These are phyloP conservation scores for Sextonia rubra DNA, from an alignment of 164 flowering plant genomes.

Conservation along the genomic window DNA sequence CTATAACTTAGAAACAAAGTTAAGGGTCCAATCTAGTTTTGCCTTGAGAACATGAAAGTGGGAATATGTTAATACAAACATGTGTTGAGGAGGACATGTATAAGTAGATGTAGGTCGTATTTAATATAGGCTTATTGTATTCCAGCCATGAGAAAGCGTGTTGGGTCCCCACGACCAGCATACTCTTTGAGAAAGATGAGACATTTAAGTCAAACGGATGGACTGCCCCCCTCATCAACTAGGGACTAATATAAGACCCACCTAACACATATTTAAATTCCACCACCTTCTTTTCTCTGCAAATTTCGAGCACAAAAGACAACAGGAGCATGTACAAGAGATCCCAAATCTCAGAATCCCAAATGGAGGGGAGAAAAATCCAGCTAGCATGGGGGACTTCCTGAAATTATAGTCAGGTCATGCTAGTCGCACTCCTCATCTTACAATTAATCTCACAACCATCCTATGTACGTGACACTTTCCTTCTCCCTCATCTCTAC, in stretches of 20 bases:
- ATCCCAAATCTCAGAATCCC: neutral
- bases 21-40: neutral
- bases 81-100: neutral
- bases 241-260: neutral
- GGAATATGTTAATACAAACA: neutral
- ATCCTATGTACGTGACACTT: no score
- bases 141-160: slow-evolving; percentile 10
- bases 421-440: no score
- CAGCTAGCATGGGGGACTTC: neutral
- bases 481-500: no score
- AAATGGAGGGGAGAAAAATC: no score
- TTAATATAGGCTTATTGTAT: neutral
- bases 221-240: slow-evolving; percentile 20
- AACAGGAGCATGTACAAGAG: neutral
- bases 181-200: slow-evolving; percentile 21
- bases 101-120: neutral
- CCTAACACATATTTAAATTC: neutral
- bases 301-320: neutral
- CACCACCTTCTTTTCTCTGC: neutral
- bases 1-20: neutral
- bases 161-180: slow-evolving; percentile 25
- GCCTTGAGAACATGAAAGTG: slow-evolving; percentile 3
- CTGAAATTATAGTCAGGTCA: neutral
- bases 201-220: slow-evolving; percentile 35
- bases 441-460: no score